phyloP scores from a whole-genome alignment of 768 basidiomycete species.

The Auricularia sp. region DNA sequence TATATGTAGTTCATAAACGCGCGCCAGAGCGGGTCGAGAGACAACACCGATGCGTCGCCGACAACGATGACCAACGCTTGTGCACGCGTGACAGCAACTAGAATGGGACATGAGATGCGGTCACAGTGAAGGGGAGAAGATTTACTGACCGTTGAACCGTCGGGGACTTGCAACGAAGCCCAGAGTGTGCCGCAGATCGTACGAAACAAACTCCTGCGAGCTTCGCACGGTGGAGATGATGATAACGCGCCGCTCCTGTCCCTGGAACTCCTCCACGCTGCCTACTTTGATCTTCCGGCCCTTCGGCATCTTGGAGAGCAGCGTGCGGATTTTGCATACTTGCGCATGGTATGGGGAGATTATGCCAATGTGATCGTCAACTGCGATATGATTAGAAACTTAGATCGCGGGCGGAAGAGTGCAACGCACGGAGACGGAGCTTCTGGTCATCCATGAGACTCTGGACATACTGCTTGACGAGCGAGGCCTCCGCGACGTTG shows the following conservation, averaged over 20 bases:
- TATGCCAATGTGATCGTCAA: constrained; percentile 44
- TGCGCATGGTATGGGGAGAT: constrained; percentile 58
- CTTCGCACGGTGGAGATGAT: constrained; percentile 32
- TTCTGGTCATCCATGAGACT: constrained; percentile 23
- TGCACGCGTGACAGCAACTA: constrained; percentile 54
- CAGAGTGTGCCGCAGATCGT: constrained; percentile 22
- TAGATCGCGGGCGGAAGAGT: neutral
- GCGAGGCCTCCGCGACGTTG: constrained; percentile 48
- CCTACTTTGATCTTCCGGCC: constrained; percentile 42
- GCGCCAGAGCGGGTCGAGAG: constrained; percentile 54
- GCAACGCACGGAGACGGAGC: constrained; percentile 8
- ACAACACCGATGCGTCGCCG: constrained; percentile 48
- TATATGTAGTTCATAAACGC: constrained; percentile 50
- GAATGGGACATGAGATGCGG: neutral
- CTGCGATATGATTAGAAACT: constrained; percentile 17
- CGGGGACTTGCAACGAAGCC: constrained; percentile 27
- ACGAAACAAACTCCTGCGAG: constrained; percentile 18
- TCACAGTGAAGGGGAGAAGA: neutral
- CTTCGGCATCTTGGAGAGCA: constrained; percentile 20
- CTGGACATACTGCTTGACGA: constrained; percentile 40
- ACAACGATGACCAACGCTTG: constrained; percentile 49
- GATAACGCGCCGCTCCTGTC: constrained; percentile 36
- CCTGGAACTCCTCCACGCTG: constrained; percentile 59
- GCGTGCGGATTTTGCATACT: constrained; percentile 34
- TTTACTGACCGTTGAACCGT: constrained; percentile 29